A percentile compares a stretch with the other conserved stretches of the same genome.
These are phyloP conservation scores for Erythrophleum ivorense DNA, from an alignment of 331 rosid genomes.

Conservation along the genomic window DNA sequence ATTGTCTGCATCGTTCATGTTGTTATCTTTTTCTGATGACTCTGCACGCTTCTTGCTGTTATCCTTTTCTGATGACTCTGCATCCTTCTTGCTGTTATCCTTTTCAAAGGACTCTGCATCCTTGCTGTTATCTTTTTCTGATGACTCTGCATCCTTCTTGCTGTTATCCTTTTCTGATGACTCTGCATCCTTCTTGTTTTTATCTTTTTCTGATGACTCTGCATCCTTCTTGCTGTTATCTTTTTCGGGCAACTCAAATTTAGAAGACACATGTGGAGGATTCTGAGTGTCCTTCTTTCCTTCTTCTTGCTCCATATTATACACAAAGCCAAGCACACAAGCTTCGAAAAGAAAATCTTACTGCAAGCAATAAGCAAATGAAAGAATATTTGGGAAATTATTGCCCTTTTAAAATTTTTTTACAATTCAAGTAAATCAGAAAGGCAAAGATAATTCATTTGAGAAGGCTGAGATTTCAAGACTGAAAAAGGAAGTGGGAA, in stretches of 20 bases:
- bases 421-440: neutral
- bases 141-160: neutral
- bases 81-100: neutral
- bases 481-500: neutral
- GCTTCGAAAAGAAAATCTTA: neutral
- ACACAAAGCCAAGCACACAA: neutral
- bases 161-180: too few relatives aligned
- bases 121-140: neutral
- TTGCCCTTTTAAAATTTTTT: neutral
- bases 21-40: neutral
- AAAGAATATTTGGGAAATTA: neutral
- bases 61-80: neutral
- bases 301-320: conserved; percentile 32
- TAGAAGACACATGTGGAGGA: neutral
- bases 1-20: neutral
- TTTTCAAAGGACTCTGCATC: neutral
- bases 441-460: conserved; percentile 12
- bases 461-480: neutral
- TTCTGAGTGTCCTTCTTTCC: conserved; percentile 28
- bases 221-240: conserved; percentile 1
- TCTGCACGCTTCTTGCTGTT: neutral
- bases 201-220: too few relatives aligned
- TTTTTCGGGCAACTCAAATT: neutral
- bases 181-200: too few relatives aligned
- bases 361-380: neutral